Evolutionary conservation across 768 basidiomycete genomes (phyloP).

Genomic region (Tulasnella sp.): DNA sequence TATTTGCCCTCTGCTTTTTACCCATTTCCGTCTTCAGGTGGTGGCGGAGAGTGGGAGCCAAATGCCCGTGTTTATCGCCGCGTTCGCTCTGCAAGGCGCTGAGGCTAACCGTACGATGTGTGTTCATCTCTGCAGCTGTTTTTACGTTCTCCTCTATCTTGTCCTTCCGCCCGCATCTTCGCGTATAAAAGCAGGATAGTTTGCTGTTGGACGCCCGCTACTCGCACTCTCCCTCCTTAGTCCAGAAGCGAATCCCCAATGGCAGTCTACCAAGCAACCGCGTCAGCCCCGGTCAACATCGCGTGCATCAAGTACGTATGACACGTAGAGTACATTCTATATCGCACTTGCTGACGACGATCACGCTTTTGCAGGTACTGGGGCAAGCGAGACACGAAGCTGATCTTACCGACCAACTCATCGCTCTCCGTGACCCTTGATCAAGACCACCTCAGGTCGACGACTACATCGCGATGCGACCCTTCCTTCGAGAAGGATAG

Average conservation of each 20-base stretch:
- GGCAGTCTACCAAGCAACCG: conserved; percentile 70
- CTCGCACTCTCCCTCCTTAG: neutral
- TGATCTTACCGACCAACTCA: conserved; percentile 96
- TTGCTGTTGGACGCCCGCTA: neutral
- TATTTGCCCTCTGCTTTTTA: conserved; percentile 59
- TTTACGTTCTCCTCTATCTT: conserved; percentile 3
- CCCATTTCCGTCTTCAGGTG: conserved; percentile 47
- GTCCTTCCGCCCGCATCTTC: neutral
- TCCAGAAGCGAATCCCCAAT: conserved; percentile 23
- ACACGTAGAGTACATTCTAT: neutral
- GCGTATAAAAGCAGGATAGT: neutral
- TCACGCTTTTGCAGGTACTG: conserved; percentile 68
- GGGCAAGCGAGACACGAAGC: conserved; percentile 94
- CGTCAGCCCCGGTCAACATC: conserved; percentile 93
- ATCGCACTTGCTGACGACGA: conserved; percentile 7
- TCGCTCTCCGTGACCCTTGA: conserved; percentile 97
- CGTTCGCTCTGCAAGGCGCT: conserved; percentile 10
- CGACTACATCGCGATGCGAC: conserved; percentile 87
- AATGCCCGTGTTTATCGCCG: conserved; percentile 1
- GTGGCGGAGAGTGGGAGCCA: conserved; percentile 2
- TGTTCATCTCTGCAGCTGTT: neutral
- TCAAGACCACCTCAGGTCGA: conserved; percentile 92
- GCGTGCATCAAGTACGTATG: conserved; percentile 89
- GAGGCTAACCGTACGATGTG: conserved; percentile 15
- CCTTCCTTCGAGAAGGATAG: conserved; percentile 67